Evolutionary conservation across 2,329 filamentous ascomycete species (phyloP).

Genomic region (Rhinocladiella similis): DNA sequence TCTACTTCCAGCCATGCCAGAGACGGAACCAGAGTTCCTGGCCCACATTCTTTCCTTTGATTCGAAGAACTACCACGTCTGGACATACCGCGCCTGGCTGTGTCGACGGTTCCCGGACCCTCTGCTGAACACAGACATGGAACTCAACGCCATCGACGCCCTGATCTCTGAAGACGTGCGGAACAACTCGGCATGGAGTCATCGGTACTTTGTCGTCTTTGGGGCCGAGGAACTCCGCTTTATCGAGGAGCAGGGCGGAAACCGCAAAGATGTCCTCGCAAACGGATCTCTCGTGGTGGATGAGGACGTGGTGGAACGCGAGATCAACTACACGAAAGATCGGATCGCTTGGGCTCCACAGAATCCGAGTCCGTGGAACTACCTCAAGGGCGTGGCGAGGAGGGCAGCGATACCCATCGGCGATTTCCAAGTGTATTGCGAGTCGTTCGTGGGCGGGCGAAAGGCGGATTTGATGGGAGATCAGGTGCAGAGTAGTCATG

Average conservation of each 20-base stretch:
- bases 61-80: slow-evolving; percentile 97
- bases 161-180: slow-evolving; percentile 79
- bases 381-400: slow-evolving; percentile 72
- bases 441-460: slow-evolving; percentile 46
- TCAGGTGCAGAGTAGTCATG: slow-evolving; percentile 59
- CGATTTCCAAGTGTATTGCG: slow-evolving; percentile 55
- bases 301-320: slow-evolving; percentile 66
- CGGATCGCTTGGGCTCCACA: slow-evolving; percentile 80
- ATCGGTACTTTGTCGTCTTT: slow-evolving; percentile 94
- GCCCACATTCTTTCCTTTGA: slow-evolving; percentile 78
- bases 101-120: slow-evolving; percentile 58
- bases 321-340: slow-evolving; percentile 71
- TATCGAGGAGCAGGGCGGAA: slow-evolving; percentile 39
- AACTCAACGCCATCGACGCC: slow-evolving; percentile 70
- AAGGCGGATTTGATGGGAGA: slow-evolving; percentile 20
- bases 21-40: slow-evolving; percentile 74
- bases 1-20: slow-evolving; percentile 58
- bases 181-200: slow-evolving; percentile 98
- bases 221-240: slow-evolving; percentile 45
- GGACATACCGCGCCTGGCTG: slow-evolving; percentile 86
- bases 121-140: slow-evolving; percentile 43
- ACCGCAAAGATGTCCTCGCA: slow-evolving; percentile 18
- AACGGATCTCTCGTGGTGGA: slow-evolving; percentile 49
- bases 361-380: slow-evolving; percentile 95
- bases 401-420: slow-evolving; percentile 58